phyloP scores from a whole-genome alignment of 176 grass and related monocot genomes.

The Melocanna baccifera region DNA sequence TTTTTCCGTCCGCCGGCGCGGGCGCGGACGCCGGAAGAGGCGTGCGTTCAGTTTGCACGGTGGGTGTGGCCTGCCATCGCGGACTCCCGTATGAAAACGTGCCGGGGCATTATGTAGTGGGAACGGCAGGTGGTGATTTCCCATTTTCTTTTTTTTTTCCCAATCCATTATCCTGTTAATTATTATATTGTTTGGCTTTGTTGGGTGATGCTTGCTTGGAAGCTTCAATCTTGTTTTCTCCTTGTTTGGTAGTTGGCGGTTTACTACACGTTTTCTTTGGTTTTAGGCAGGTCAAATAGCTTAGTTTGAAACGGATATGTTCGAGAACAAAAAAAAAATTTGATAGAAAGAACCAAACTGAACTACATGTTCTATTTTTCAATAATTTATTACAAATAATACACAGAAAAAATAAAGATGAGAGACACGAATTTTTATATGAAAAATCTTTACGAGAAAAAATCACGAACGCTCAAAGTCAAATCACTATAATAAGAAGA shows the following conservation, averaged over 20 bases:
- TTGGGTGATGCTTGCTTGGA: constrained; percentile 31
- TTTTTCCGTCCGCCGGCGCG: background rate
- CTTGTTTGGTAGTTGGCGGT: background rate
- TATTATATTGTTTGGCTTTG: background rate
- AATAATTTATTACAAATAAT: too few species aligned
- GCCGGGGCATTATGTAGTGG: constrained; percentile 5
- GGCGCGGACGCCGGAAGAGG: background rate
- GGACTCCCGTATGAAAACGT: constrained; percentile 11
- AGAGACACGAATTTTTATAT: too few species aligned
- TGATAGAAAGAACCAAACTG: background rate
- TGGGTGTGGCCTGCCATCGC: background rate
- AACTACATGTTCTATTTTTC: background rate
- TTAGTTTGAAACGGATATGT: background rate
- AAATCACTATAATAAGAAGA: too few species aligned
- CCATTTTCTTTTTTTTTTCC: background rate
- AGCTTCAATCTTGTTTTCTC: constrained; percentile 16
- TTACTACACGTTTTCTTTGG: background rate
- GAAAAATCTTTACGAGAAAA: too few species aligned
- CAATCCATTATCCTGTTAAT: too few species aligned
- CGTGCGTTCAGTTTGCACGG: constrained; percentile 6
- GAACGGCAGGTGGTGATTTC: background rate
- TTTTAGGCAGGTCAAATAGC: constrained; percentile 2
- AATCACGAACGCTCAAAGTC: too few species aligned
- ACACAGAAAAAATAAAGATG: too few species aligned
- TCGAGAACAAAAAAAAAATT: background rate